Evolutionary conservation across 331 rosid species (phyloP), one percentile per base, ranked within the genome.

Genomic region (Spiraea crenata): DNA sequence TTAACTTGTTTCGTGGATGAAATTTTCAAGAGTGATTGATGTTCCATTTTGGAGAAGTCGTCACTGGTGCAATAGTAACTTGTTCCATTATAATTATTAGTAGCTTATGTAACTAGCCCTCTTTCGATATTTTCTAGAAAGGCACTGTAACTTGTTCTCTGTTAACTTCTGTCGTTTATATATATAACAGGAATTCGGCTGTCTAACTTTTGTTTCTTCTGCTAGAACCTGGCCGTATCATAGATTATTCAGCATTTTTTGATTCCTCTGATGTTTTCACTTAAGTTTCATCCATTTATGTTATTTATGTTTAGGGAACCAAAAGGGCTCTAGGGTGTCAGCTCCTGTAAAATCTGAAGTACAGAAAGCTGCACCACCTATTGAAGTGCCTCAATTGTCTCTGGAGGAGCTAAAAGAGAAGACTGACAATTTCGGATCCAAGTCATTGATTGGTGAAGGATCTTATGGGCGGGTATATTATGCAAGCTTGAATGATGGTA

Each of bases 371-470:
- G 82, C 96, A 65, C 96, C 93, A 50, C 83, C 97, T 42, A 91
- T 95, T 39, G 97, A 95, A 77, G 99, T 92, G 79, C 90, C 99
- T 42, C 83, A 92, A 64, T 76, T 95, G 77, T 85, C 97, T 69
- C 65, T 88, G 67, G 99, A 95, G 63, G 99, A 91, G 81, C 86
- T 95, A 64, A 95, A 95, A 82, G 97, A 95, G 82, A 89, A 82
- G 81, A 91, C 99, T 57, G 99, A 91, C 74, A 91, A 95, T 82
- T 95, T 95, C 57, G 99, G 97, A 57, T 95, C 99, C 16, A 89
- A 91, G 85, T 91, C 97, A 57, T 79, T 95, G 87, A 95, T 95
- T 40, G 99, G 99, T 65, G 99, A 95, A 85, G 99, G 99, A 67
- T 95, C 99, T 3, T 95, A 91, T 64, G 99, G 97, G 70, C 91